Conservation (phyloP, 2,329 filamentous ascomycete genomes). For the Aspergillus neotritici region DNA sequence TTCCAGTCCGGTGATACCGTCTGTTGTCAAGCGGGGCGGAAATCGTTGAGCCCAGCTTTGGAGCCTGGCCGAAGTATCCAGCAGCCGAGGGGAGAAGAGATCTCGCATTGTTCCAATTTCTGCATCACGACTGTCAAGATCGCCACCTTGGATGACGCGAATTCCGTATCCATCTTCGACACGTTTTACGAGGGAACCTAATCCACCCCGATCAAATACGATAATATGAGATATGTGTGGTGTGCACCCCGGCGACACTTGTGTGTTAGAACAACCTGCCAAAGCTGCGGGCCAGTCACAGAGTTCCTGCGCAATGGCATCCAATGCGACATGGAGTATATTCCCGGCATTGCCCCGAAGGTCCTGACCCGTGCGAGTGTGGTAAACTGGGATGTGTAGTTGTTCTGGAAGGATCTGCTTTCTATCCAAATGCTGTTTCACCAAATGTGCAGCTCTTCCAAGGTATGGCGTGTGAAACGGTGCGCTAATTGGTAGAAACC, state of each 20-base stretch:
- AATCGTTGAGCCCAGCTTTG: conserved; percentile 91
- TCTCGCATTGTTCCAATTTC: conserved; percentile 15
- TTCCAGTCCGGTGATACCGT: conserved; percentile 82
- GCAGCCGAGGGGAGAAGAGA: conserved; percentile 8
- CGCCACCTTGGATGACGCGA: conserved; percentile 11
- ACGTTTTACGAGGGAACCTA: conserved; percentile 10
- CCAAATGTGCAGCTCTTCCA: conserved; percentile 13
- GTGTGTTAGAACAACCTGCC: background rate
- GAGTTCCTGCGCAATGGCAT: conserved; percentile 12
- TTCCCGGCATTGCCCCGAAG: conserved; percentile 12
- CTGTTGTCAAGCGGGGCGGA: conserved; percentile 76
- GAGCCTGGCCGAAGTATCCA: conserved; percentile 64
- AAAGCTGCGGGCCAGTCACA: conserved; percentile 17
- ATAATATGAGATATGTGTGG: conserved; percentile 10
- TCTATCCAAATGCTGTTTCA: conserved; percentile 14
- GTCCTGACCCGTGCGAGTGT: conserved; percentile 26
- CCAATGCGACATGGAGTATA: conserved; percentile 8
- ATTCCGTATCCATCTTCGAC: conserved; percentile 13
- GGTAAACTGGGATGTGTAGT: conserved; percentile 28
- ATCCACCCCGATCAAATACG: conserved; percentile 15
- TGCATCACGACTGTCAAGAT: conserved; percentile 12
- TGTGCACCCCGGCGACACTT: background rate
- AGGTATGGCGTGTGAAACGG: conserved; percentile 40
- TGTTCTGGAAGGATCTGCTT: conserved; percentile 5
- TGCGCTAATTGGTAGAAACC: conserved; percentile 38